These are phyloP conservation scores for Neurospora sp. DNA, from an alignment of 2,329 filamentous ascomycete species.

Conservation along the genomic window DNA sequence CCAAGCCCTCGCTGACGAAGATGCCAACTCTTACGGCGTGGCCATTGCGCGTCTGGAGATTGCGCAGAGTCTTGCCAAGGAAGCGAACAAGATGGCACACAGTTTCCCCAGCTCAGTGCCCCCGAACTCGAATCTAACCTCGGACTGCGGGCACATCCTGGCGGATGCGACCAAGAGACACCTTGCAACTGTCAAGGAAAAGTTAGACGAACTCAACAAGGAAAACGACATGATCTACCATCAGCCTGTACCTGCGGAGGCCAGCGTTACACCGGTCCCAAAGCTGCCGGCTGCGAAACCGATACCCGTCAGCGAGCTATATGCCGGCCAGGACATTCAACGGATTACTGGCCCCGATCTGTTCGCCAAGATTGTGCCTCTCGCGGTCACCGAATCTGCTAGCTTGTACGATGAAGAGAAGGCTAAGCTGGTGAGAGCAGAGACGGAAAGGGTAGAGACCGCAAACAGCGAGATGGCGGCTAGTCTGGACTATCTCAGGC, in stretches of 20 bases:
- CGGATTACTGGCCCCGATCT: constrained; percentile 94
- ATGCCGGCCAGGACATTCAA: constrained; percentile 94
- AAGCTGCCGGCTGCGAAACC: constrained; percentile 94
- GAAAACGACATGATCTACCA: constrained; percentile 99
- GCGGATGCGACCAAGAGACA: constrained; percentile 81
- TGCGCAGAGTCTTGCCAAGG: constrained; percentile 67
- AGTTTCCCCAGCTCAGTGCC: constrained; percentile 73
- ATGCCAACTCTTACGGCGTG: constrained; percentile 75
- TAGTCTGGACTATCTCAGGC: constrained; percentile 83
- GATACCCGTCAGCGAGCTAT: constrained; percentile 92
- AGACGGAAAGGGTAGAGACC: constrained; percentile 84
- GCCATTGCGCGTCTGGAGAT: constrained; percentile 75
- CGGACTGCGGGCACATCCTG: constrained; percentile 65
- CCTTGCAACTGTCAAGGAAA: constrained; percentile 68
- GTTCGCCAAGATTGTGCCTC: constrained; percentile 91
- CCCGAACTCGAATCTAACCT: constrained; percentile 69
- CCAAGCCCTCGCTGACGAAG: constrained; percentile 83
- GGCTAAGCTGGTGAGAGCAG: constrained; percentile 85
- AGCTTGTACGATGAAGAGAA: constrained; percentile 98
- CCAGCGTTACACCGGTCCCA: constrained; percentile 67
- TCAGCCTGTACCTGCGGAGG: constrained; percentile 78
- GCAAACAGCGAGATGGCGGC: constrained; percentile 95
- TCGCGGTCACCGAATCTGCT: constrained; percentile 91
- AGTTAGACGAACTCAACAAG: constrained; percentile 64
- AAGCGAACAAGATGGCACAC: constrained; percentile 66